Evolutionary conservation across 116 monocot species (phyloP), one percentile per base, ranked within the genome.

Genomic region (Iris pallida): DNA sequence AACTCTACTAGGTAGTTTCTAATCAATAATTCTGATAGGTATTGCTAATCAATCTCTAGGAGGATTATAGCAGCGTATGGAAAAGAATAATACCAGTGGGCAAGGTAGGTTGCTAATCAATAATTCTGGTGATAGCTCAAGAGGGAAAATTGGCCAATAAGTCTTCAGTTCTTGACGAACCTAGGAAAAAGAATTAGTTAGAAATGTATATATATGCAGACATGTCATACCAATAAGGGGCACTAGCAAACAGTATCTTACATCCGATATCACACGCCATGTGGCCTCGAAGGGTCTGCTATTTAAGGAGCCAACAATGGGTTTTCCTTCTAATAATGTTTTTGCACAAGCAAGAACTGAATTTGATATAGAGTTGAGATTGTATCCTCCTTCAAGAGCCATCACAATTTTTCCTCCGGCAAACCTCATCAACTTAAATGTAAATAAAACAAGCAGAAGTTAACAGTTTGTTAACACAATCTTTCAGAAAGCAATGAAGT

Each of bases 381-480:
- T 98, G 67, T 98, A 98, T 55, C 97, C 97, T 64, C 98, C 98
- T 80, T 98, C 98, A 44, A 98, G 80, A 12, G 82, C 85, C 86
- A 98, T 78, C 69, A 93, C 81, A 73, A 98, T 90, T 70, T 90
- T 93, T 66, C 98, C 93, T 51, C 76, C 79, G 45, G 93, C 88
- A 71, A 93, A 90, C 42, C 64, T 56, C 84, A 88, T 90, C 55
- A 98, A 69, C 98, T 98, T 70, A 65, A 84, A 78, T 69, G 20
- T 15, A 56, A 64, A 42, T 5, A 64, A 49, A 53, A 43, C 8
- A 65, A 59, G 30, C 14, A 49, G 12, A 69, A 54, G 41, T 64
- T 47, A 45, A 62, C 6, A 46, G 47, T 46, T 46, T 19, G 47
- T 18, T 2, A 17, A 46, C 45, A 47, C 10, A 20, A 17, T 47